Conservation (phyloP, 148 eudicot genomes). For the Vaccinium vitisidaea region DNA sequence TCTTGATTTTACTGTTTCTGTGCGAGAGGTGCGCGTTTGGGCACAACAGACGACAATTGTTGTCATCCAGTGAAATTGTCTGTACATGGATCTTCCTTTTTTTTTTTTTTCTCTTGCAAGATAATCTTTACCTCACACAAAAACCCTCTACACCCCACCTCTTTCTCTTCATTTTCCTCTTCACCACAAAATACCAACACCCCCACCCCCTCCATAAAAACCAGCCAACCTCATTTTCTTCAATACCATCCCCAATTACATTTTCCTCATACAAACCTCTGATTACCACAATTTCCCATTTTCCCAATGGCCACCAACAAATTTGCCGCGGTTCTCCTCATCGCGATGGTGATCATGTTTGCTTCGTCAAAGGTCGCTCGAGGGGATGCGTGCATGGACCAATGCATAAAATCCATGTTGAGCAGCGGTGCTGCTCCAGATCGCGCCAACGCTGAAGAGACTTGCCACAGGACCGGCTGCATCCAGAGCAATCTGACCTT, state of each 20-base stretch:
- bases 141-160: not conserved
- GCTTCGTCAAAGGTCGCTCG: not conserved
- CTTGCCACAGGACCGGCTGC: not conserved
- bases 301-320: not conserved
- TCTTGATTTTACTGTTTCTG: no score
- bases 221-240: not conserved
- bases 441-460: not conserved
- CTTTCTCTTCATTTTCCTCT: slow-evolving; percentile 1
- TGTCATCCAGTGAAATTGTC: not conserved
- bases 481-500: not conserved
- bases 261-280: not conserved
- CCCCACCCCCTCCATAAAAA: not conserved
- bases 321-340: not conserved
- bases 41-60: no score
- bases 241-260: not conserved
- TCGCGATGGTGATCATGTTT: not conserved
- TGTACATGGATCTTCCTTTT: not conserved
- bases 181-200: not conserved
- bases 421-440: not conserved
- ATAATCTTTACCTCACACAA: not conserved
- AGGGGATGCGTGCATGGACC: not conserved
- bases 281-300: not conserved
- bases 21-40: no score
- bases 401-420: not conserved
- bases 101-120: not conserved